Evolutionary conservation across 441 rosid genomes (phyloP), one percentile per base, ranked within the genome.

Genomic region (Populus tomentosa): DNA sequence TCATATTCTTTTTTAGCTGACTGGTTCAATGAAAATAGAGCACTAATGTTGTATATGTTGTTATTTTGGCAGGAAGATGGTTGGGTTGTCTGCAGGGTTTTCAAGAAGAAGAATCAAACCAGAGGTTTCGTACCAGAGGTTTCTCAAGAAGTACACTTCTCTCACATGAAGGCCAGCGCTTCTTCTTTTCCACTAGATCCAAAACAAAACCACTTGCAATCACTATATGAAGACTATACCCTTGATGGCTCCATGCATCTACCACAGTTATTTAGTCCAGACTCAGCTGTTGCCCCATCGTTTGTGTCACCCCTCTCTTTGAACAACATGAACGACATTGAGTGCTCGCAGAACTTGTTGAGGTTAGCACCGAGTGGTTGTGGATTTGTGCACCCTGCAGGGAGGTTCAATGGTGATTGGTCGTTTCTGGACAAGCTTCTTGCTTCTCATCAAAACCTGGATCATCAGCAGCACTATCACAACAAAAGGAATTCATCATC

Each of bases 371-470:
- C 89, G 7, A 70, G 14, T 40, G 69, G 75, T 32, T 26, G 74
- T 3, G 82, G 81, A 33, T 28, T 72, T 10, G 28, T 68, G 62
- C 88, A 82, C 42, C 84, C 81, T 18, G 53, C 67, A 23, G 84
- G 79, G 72, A 81, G 84, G 64, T 80, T 79, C 62, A 78, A 75
- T 28, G 88, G 85, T 21, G 94, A 90, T 74, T 90, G 94, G 94
- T 88, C 89, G 4, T 88, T 90, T 78, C 83, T 90, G 70, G 94
- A 89, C 84, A 90, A 89, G 89, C 91, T 90, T 69, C 89, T 90
- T 21, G 87, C 89, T 8, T 83, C 88, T 65, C 90, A 87, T 76
- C 87, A 73, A 20, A 73, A 66, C 79, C 11, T 73, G 33, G 81
- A 72, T 33, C 82, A 69, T 23, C 75, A 66, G 7, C 68, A 59